These are phyloP conservation scores for Populus alba DNA, from an alignment of 345 rosid genomes.

Conservation along the genomic window DNA sequence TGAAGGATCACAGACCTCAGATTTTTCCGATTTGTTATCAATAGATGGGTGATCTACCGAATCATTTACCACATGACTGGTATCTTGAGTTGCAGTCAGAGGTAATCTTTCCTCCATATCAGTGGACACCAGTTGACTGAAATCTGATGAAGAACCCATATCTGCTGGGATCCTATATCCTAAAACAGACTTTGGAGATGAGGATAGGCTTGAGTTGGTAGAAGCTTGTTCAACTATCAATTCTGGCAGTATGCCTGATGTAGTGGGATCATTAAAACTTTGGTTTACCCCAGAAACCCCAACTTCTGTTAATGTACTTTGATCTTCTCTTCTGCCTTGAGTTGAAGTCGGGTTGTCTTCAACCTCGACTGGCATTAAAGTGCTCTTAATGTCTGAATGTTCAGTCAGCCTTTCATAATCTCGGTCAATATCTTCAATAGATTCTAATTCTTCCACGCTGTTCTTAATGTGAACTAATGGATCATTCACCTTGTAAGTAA, in stretches of 20 bases:
- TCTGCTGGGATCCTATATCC: slow-evolving; percentile 21
- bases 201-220: slow-evolving; percentile 27
- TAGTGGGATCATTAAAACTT: slow-evolving; percentile 13
- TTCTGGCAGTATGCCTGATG: slow-evolving; percentile 16
- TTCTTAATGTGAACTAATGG: slow-evolving; percentile 6
- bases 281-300: slow-evolving; percentile 28
- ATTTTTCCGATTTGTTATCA: background rate
- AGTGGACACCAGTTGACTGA: slow-evolving; percentile 24
- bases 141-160: slow-evolving; percentile 17
- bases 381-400: background rate
- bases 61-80: slow-evolving; percentile 14
- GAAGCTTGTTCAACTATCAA: slow-evolving; percentile 17
- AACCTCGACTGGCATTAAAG: slow-evolving; percentile 3
- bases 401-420: slow-evolving; percentile 5
- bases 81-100: slow-evolving; percentile 20
- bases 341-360: background rate
- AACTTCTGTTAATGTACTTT: slow-evolving; percentile 16
- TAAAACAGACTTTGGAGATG: slow-evolving; percentile 53
- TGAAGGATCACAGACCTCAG: slow-evolving; percentile 27
- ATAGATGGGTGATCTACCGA: slow-evolving; percentile 11
- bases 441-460: background rate
- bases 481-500: slow-evolving; percentile 18
- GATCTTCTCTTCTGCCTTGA: slow-evolving; percentile 14
- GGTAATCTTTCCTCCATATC: slow-evolving; percentile 17
- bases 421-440: background rate